Base-by-base conservation (phyloP, 1,284 basidiomycete species). In the Rhodotorula sp. region DNA sequence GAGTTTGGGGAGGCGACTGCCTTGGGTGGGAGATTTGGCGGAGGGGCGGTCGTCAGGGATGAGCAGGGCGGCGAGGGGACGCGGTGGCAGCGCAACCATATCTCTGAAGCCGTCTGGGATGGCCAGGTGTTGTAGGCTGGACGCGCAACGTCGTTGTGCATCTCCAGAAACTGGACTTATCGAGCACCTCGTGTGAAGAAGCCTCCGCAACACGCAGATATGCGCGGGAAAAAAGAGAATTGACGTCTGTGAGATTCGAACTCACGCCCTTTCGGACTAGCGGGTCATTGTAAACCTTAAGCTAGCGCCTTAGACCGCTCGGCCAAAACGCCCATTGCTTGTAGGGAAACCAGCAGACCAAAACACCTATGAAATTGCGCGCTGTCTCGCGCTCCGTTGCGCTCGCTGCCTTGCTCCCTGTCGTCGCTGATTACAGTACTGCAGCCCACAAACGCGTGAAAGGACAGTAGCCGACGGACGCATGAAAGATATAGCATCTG, bases 41-140 rank as follows among this genome's bases (percentile, higher is more conserved):
- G 76, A 0, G 85, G 84, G 67, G 32, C 34, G 2, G 82, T 94
- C 34, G 89, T 89, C 76, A 83, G 91, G 74, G 93, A 94, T 79
- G 90, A 91, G 72, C 80, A 84, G 77, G 79, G 79, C 47, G 78
- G 76, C 76, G 80, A 81, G 61, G 86, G 85, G 59, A 84, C 87
- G 64, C 79, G 86, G 67, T 88, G 85, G 83, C 91, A 87, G 84
- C 82, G 83, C 46, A 90, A 93, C 81, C 75, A 86, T 30, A 90
- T 93, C 76, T 79, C 80, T 24, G 84, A 81, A 11, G 89, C 87
- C 78, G 81, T 80, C 48, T 90, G 88, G 89, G 89, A 90, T 77
- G 89, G 88, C 47, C 53, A 68, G 63, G 51, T 44, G 36, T 59
- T 61, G 10, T 52, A 44, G 36, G 32, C 1, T 34, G 46, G 49